Evolutionary conservation across 345 rosid species (phyloP), one percentile per base, ranked within the genome.

Genomic region (Kernera saxatilis): DNA sequence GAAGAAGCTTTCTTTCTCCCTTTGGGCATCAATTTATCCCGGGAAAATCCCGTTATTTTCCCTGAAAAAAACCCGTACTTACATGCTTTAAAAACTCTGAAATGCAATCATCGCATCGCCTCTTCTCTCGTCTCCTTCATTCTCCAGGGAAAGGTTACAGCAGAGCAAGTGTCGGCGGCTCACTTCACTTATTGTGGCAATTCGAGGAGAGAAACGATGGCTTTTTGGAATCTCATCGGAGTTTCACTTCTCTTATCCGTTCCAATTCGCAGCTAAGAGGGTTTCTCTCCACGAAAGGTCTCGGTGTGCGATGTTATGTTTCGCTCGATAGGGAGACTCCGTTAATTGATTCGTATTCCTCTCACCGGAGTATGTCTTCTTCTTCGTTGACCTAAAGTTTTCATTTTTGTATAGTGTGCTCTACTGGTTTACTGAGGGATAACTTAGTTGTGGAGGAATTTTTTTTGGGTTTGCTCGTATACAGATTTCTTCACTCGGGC

Each of bases 401-500:
- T 4, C 43, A 11, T 12, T 5, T 40, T 70, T 68, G 13, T 10
- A 14, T n/a, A 15, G 5, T 53, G 15, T 29, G 17, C 0, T 8
- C n/a, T 67, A 18, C 45, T 52, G 14, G 29, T 59, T 33, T 19
- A 8, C n/a, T 32, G 15, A n/a, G 33, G 19, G 8, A 19, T 44
- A 33, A 33, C 52, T 43, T 40, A 19, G 11, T 37, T 37, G 33
- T 45, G 18, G 45, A 15, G 43, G 7, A 11, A 12, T 39, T 12
- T 41, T 26, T 9, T 43, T 4, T 53, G 61, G 64, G 22, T 26
- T 63, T 32, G 35, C 5, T 74, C 22, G 6, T 36, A 0, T 78
- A 67, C 79, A 92, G 96, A 60, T 57, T 88, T 92, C 64, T 81
- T 90, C 66, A 89, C 94, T 2, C 81, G 89, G 67, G 83, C 96